Evolutionary conservation across 1,139 yeast species (phyloP), one percentile per base, ranked within the genome.

Genomic region (Meyerozyma sp.): DNA sequence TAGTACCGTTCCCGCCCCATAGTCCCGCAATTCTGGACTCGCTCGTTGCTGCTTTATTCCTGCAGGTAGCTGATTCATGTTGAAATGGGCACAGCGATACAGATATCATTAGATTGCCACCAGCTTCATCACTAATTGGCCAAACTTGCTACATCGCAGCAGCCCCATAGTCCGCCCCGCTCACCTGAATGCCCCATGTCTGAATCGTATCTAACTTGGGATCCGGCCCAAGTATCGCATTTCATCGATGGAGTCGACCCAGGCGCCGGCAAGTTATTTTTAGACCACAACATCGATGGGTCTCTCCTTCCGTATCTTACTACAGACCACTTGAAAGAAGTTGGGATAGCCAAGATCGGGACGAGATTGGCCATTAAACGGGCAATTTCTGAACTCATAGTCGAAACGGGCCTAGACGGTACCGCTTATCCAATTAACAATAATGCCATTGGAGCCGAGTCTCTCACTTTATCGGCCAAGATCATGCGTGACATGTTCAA

Each of bases 281-380:
- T 73, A n/a, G 68, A 68, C 3, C 73, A 84, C 57, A 78, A 78
- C 49, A 80, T 84, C 39, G 81, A 78, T 13, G 91, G 91, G 1
- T 70, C 79, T 14, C 62, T 82, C 10, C 61, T 84, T 39, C 81
- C 85, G 1, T 80, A 74, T 48, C 59, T 84, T 36, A 75, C 77
- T 10, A 72, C 84, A 1, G 77, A 75, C 8, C 87, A 84, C 56
- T 68, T 84, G 41, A 68, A 70, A 50, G 89, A 82, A 49, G 61
- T 84, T 55, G 86, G 85, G 2, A 65, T 79, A 1, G 47, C 49
- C 7, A 65, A 62, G 32, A 51, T 79, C 39, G 60, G 64, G 13
- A 58, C 68, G 2, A 64, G 89, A 13, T 63, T 84, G 4, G 49
- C 57, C 32, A 60, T 83, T 28, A 80, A 81, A 53, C 66, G 65